Conservation (phyloP, 2,329 filamentous ascomycete genomes). For the Penicillium olsonii region DNA sequence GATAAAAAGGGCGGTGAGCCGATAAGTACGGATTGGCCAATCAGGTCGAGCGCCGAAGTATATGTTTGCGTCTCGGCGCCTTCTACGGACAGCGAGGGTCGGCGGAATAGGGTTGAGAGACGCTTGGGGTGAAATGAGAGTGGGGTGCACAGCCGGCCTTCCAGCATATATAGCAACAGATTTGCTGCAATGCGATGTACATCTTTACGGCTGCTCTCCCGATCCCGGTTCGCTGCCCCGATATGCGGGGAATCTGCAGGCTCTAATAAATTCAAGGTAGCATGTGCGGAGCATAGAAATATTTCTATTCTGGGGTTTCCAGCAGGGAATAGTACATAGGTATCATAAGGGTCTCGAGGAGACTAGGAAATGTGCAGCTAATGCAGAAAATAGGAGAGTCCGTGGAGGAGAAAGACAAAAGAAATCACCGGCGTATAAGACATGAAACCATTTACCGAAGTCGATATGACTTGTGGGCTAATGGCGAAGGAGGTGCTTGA, state of each 20-base stretch:
- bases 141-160: neutral
- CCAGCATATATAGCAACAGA: neutral
- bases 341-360: constrained; percentile 12
- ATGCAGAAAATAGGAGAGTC: constrained; percentile 16
- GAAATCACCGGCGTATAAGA: constrained; percentile 8
- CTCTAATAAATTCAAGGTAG: neutral
- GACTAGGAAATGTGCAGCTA: constrained; percentile 19
- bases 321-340: constrained; percentile 16
- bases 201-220: constrained; percentile 7
- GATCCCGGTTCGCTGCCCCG: constrained; percentile 9
- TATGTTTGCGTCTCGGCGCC: neutral
- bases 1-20: constrained; percentile 38
- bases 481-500: constrained; percentile 40
- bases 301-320: constrained; percentile 14
- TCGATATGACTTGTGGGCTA: constrained; percentile 46
- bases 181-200: neutral
- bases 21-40: constrained; percentile 31
- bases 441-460: constrained; percentile 28
- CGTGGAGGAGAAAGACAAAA: constrained; percentile 14
- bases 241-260: constrained; percentile 8
- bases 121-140: neutral
- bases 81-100: neutral
- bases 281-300: neutral
- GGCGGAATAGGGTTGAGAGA: neutral
- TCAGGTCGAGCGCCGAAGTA: constrained; percentile 7